Evolutionary conservation across 2,329 filamentous ascomycete genomes (phyloP).

Genomic region (Claviceps sp.): DNA sequence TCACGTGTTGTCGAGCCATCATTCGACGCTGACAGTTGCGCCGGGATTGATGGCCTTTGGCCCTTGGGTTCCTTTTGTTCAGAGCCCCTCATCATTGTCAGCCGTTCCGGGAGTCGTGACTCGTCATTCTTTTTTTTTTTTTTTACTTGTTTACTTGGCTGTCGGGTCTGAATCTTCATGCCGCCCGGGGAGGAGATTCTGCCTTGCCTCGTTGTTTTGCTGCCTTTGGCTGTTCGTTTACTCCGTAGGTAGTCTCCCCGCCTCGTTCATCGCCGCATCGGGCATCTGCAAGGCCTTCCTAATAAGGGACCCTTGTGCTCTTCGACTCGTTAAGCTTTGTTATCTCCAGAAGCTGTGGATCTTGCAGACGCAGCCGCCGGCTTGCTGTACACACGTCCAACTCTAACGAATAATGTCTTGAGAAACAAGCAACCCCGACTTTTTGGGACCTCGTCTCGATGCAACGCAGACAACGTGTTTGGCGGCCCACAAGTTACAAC

Average conservation of each 20-base stretch:
- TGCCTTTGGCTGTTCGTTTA: neutral
- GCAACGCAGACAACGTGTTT: slow-evolving; percentile 5
- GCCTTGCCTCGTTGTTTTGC: neutral
- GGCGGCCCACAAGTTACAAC: slow-evolving; percentile 5
- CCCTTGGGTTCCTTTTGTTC: no score
- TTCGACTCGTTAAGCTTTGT: neutral
- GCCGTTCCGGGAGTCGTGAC: no score
- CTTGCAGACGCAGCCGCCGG: neutral
- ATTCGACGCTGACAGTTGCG: neutral
- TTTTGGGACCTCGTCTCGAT: neutral
- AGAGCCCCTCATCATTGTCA: no score
- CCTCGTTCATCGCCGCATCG: neutral
- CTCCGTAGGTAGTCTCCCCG: neutral
- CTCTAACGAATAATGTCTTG: neutral
- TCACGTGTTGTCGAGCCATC: neutral
- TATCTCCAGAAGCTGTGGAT: neutral
- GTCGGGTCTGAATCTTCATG: neutral
- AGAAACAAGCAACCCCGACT: neutral
- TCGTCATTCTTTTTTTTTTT: neutral
- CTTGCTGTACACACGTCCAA: neutral
- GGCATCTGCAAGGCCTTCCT: neutral
- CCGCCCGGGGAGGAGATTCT: neutral
- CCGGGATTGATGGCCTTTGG: neutral
- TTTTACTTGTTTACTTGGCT: no score
- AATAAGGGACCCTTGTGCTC: neutral